Conservation (phyloP, 1,284 basidiomycete species). For the Melampsora americana region DNA sequence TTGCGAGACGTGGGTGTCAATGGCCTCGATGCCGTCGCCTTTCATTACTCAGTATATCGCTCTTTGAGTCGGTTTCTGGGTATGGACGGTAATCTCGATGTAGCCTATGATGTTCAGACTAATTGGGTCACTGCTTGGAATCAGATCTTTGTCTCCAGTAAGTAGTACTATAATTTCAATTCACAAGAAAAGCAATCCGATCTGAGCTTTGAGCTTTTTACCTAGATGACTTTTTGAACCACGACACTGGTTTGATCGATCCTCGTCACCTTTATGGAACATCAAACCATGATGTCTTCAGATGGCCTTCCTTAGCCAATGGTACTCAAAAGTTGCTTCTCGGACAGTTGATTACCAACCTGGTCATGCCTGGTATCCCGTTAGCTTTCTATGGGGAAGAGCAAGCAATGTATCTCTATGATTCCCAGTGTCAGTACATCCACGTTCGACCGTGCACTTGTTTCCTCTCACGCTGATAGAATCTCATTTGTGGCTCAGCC, state of each 20-base stretch:
- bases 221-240: slow-evolving; percentile 72
- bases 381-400: slow-evolving; percentile 57
- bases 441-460: slow-evolving; percentile 62
- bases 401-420: slow-evolving; percentile 44
- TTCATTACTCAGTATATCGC: slow-evolving; percentile 89
- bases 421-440: slow-evolving; percentile 29
- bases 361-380: slow-evolving; percentile 81
- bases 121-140: slow-evolving; percentile 85
- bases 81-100: slow-evolving; percentile 85
- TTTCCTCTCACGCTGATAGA: not conserved
- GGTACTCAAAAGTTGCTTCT: slow-evolving; percentile 72
- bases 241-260: slow-evolving; percentile 65
- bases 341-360: slow-evolving; percentile 70
- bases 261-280: slow-evolving; percentile 79
- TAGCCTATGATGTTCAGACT: slow-evolving; percentile 72
- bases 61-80: slow-evolving; percentile 75
- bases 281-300: slow-evolving; percentile 86
- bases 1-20: slow-evolving; percentile 65
- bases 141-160: slow-evolving; percentile 72
- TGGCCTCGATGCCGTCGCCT: slow-evolving; percentile 72
- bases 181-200: not conserved
- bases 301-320: slow-evolving; percentile 80
- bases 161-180: not conserved
- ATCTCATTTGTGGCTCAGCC: not conserved
- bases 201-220: not conserved